Evolutionary conservation across 768 basidiomycete genomes (phyloP).

Genomic region (Podaxis sp.): DNA sequence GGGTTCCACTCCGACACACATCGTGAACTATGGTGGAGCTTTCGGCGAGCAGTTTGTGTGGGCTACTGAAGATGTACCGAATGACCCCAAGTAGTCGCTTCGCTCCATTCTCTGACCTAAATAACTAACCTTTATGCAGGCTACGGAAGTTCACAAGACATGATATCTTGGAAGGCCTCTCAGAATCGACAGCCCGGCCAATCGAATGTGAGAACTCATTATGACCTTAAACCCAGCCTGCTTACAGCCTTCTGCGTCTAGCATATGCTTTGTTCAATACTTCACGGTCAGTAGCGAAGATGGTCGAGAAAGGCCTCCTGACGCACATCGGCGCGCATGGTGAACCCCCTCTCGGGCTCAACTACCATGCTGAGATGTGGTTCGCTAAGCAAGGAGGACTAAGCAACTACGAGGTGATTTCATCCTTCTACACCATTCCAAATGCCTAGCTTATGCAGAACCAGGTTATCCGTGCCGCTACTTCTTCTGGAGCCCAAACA

Average conservation of each 20-base stretch:
- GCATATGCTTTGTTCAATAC: constrained; percentile 70
- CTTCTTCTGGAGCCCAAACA: constrained; percentile 60
- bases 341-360: constrained; percentile 68
- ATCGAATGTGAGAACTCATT: constrained; percentile 44
- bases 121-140: constrained; percentile 31
- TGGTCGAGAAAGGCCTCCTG: constrained; percentile 61
- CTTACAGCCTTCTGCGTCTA: constrained; percentile 22
- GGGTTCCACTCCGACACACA: constrained; percentile 69
- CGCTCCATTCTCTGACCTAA: not conserved
- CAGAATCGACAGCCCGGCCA: constrained; percentile 62
- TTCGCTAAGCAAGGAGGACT: constrained; percentile 64
- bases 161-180: constrained; percentile 56
- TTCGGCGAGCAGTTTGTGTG: constrained; percentile 69
- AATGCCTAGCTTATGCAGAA: not conserved
- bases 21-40: constrained; percentile 76
- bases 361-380: constrained; percentile 75
- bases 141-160: constrained; percentile 64
- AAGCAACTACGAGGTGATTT: constrained; percentile 62
- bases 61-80: constrained; percentile 62
- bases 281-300: constrained; percentile 63
- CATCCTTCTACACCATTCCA: not conserved
- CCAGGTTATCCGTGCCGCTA: constrained; percentile 68
- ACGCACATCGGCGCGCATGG: constrained; percentile 76
- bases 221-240: not conserved
- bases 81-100: constrained; percentile 60